Conservation (phyloP, 2,329 filamentous ascomycete species). For the Esteya vermicola region DNA sequence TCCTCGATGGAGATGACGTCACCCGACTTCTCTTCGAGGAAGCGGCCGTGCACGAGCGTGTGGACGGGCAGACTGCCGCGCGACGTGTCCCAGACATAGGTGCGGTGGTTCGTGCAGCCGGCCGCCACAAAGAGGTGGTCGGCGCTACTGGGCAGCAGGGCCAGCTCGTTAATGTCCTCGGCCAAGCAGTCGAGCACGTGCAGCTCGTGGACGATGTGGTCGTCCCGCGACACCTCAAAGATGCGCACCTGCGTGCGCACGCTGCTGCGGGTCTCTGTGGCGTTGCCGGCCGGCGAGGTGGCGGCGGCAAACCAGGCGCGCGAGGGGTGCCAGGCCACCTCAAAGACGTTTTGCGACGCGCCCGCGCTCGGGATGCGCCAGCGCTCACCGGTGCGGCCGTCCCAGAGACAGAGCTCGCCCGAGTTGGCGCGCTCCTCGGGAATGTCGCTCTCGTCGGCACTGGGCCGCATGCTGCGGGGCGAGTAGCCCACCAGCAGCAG, state of each 20-base stretch:
- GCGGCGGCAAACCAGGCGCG: slow-evolving; percentile 40
- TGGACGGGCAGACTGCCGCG: slow-evolving; percentile 41
- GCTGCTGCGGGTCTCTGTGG: slow-evolving; percentile 25
- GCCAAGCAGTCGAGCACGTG: slow-evolving; percentile 45
- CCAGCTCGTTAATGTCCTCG: slow-evolving; percentile 48
- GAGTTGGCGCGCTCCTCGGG: slow-evolving; percentile 42
- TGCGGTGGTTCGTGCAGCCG: slow-evolving; percentile 45
- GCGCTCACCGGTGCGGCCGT: slow-evolving; percentile 27
- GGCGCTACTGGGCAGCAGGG: slow-evolving; percentile 39
- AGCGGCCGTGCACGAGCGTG: slow-evolving; percentile 35
- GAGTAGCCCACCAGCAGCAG: slow-evolving; percentile 49
- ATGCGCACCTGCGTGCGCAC: slow-evolving; percentile 43
- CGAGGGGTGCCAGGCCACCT: slow-evolving; percentile 47
- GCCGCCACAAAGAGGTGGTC: slow-evolving; percentile 41
- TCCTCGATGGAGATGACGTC: slow-evolving; percentile 28
- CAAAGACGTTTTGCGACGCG: slow-evolving; percentile 46
- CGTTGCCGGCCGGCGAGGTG: slow-evolving; percentile 36
- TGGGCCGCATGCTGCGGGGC: slow-evolving; percentile 31
- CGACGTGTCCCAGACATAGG: slow-evolving; percentile 50
- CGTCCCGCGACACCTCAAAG: slow-evolving; percentile 21
- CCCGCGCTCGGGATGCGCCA: slow-evolving; percentile 32
- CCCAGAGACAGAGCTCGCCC: slow-evolving; percentile 47
- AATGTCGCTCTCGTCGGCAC: slow-evolving; percentile 39
- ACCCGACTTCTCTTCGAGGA: slow-evolving; percentile 16
- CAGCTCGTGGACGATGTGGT: slow-evolving; percentile 25